Percentiles rank a stretch among this genome's conserved stretches.
Evolutionary conservation across 352 stramenopile species (phyloP).

Genomic region (Phytopythium aichiense): DNA sequence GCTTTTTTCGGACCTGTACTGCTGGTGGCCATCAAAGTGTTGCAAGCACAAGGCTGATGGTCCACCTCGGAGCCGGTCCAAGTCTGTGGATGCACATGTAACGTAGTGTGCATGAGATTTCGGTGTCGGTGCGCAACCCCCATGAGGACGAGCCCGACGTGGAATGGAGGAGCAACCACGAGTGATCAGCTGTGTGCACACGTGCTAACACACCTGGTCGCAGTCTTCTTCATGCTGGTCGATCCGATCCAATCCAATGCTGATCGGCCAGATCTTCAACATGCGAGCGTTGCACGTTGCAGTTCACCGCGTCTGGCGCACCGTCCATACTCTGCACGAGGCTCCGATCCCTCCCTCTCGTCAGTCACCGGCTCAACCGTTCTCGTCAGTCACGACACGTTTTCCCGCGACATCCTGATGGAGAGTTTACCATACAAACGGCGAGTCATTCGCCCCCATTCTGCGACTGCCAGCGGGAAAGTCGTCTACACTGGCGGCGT

Average conservation of each 20-base stretch:
- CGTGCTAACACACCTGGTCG: too few relatives aligned
- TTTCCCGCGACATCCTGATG: background rate
- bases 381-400: background rate
- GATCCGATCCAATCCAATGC: background rate
- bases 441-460: background rate
- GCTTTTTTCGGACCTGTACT: too few relatives aligned
- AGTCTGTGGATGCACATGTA: too few relatives aligned
- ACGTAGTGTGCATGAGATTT: too few relatives aligned
- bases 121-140: too few relatives aligned
- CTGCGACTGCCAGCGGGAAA: background rate
- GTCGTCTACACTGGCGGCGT: slow-evolving; percentile 3
- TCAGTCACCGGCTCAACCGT: background rate
- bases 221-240: background rate
- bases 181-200: too few relatives aligned
- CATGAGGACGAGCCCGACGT: too few relatives aligned
- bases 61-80: too few relatives aligned
- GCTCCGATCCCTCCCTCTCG: too few relatives aligned
- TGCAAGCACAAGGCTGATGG: too few relatives aligned
- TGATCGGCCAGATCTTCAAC: background rate
- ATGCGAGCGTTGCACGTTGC: background rate
- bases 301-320: background rate
- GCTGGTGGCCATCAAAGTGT: too few relatives aligned
- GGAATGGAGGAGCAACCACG: too few relatives aligned
- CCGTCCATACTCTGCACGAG: background rate
- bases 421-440: background rate